A percentile compares a stretch with the other conserved stretches of the same genome.
Evolutionary conservation across 345 rosid species (phyloP).

Genomic region (Hibiscus trionum): DNA sequence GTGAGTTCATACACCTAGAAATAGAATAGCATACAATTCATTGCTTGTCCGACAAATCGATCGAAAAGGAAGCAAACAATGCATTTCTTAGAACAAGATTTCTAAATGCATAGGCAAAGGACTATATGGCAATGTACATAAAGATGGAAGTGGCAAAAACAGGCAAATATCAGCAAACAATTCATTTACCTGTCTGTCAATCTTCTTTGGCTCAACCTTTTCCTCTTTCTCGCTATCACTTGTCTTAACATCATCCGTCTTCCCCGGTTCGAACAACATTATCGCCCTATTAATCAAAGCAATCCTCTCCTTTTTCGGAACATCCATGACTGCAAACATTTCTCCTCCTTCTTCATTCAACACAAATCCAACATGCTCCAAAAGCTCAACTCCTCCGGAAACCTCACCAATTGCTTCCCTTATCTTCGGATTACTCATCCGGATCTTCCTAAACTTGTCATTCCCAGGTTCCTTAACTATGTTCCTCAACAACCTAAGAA

Average conservation of each 20-base stretch:
- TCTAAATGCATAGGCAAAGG: not conserved
- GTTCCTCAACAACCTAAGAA: conserved; percentile 63
- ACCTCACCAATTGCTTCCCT: conserved; percentile 73
- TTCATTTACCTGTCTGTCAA: conserved; percentile 65
- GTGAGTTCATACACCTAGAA: not conserved
- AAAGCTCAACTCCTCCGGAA: conserved; percentile 66
- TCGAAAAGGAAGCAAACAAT: not conserved
- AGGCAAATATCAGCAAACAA: not conserved
- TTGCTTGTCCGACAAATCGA: conserved; percentile 60
- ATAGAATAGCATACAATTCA: not conserved
- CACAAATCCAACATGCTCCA: conserved; percentile 64
- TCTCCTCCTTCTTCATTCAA: conserved; percentile 70
- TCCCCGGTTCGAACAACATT: conserved; percentile 40
- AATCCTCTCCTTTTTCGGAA: conserved; percentile 39
- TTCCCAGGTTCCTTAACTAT: conserved; percentile 77
- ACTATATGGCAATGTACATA: not conserved
- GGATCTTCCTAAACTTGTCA: conserved; percentile 68
- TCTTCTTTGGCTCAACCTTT: conserved; percentile 41
- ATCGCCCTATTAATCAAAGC: conserved; percentile 37
- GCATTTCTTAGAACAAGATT: not conserved
- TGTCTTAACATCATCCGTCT: too few species aligned
- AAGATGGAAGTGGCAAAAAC: not conserved
- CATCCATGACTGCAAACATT: conserved; percentile 76
- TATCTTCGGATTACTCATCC: conserved; percentile 81
- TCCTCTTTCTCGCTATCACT: conserved; percentile 24